A percentile compares a stretch with the other conserved stretches of the same genome.
phyloP scores from a whole-genome alignment of 176 grass and related monocot genomes.

The Eleusine coracana region DNA sequence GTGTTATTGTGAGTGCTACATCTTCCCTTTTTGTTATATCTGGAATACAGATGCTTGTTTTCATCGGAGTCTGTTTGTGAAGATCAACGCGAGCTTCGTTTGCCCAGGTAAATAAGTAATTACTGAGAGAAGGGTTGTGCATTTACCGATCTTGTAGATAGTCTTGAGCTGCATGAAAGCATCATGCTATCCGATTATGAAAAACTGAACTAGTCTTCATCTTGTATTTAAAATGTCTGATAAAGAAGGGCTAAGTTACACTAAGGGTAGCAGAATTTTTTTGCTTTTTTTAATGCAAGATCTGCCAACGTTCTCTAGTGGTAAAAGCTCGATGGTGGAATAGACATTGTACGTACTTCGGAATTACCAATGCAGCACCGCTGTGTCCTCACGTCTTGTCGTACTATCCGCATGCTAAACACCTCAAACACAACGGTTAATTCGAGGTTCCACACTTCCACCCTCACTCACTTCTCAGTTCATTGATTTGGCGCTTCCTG shows the following conservation, averaged over 20 bases:
- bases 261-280: too few species aligned
- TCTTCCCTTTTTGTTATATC: not conserved
- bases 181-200: too few species aligned
- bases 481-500: constrained; percentile 4
- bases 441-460: constrained; percentile 2
- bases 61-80: not conserved
- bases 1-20: not conserved
- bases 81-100: not conserved
- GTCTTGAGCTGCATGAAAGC: too few species aligned
- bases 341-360: not conserved
- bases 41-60: not conserved
- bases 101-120: not conserved
- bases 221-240: too few species aligned
- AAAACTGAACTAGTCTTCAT: too few species aligned
- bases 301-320: too few species aligned
- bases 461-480: not conserved
- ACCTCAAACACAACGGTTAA: constrained; percentile 34
- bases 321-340: too few species aligned
- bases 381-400: constrained; percentile 12
- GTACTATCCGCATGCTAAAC: constrained; percentile 22
- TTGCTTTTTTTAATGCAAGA: too few species aligned
- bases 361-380: not conserved
- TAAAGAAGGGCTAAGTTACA: too few species aligned
- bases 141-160: too few species aligned
- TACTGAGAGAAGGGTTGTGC: not conserved